Evolutionary conservation across 176 grass and related monocot genomes (phyloP).

Genomic region (Aegilops speltoides): DNA sequence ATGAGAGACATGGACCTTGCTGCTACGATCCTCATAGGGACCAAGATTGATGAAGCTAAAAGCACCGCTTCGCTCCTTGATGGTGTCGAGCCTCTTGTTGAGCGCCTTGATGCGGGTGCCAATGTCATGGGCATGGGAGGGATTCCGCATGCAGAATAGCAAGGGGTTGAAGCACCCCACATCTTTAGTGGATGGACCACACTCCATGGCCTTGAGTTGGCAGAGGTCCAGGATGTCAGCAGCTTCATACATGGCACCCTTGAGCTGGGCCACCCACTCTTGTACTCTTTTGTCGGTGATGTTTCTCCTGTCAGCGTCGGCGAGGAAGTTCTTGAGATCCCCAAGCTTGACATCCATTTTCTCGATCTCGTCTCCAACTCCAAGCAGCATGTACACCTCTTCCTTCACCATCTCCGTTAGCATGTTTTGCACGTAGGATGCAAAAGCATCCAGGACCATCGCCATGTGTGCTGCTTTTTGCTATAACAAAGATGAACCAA

Average conservation of each 20-base stretch:
- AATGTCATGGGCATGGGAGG: not conserved
- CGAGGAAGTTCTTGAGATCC: not conserved
- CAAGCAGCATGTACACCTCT: conserved; percentile 16
- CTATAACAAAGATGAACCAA: not conserved
- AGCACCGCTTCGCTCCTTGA: not conserved
- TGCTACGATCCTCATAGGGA: not conserved
- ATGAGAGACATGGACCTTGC: not conserved
- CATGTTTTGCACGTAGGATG: not conserved
- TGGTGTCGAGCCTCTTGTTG: not conserved
- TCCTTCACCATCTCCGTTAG: not conserved
- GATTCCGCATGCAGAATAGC: not conserved
- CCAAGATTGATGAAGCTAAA: not conserved
- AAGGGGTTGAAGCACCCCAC: not conserved
- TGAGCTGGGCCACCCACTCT: conserved; percentile 18
- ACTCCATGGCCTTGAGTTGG: conserved; percentile 17
- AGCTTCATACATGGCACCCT: not conserved
- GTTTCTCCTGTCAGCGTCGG: conserved; percentile 6
- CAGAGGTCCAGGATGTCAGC: conserved; percentile 13
- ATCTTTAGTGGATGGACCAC: rapidly evolving
- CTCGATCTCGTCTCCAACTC: not conserved
- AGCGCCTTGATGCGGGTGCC: conserved; percentile 15
- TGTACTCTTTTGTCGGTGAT: not conserved
- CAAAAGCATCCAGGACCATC: conserved; percentile 24
- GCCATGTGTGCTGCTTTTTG: conserved; percentile 13
- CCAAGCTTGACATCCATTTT: not conserved